Conservation (phyloP, 257 asterid species). For the Ligustrum vulgare region DNA sequence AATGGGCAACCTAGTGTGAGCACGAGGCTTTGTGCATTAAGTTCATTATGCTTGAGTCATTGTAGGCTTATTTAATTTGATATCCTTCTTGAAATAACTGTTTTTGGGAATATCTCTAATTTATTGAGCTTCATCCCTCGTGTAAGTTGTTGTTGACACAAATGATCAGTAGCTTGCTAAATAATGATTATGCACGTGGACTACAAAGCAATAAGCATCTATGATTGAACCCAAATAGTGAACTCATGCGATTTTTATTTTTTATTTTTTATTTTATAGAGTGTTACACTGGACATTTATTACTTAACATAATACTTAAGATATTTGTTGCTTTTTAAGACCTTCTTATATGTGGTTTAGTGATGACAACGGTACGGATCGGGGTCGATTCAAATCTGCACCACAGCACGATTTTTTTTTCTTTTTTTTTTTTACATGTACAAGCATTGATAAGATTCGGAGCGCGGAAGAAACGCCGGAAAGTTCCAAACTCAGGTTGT, state of each 20-base stretch:
- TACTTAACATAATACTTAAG: neutral
- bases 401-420: too few relatives aligned
- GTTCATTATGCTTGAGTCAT: neutral
- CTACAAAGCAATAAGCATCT: neutral
- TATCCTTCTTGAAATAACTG: neutral
- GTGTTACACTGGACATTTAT: neutral
- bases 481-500: too few relatives aligned
- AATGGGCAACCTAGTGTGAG: slow-evolving; percentile 91
- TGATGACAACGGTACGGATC: too few relatives aligned
- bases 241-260: neutral
- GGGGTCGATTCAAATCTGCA: too few relatives aligned
- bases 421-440: too few relatives aligned
- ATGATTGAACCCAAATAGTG: neutral
- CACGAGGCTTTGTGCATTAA: neutral
- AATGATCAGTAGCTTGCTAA: neutral
- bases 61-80: neutral
- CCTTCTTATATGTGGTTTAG: neutral
- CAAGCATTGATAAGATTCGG: too few relatives aligned
- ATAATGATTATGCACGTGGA: neutral
- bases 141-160: neutral
- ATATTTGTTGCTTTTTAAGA: neutral
- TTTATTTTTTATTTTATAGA: neutral
- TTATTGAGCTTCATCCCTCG: neutral
- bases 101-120: neutral
- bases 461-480: too few relatives aligned